A percentile compares a stretch with the other conserved stretches of the same genome.
Evolutionary conservation across 495 filamentous ascomycete genomes (phyloP).

Genomic region (Choiromyces venosus): DNA sequence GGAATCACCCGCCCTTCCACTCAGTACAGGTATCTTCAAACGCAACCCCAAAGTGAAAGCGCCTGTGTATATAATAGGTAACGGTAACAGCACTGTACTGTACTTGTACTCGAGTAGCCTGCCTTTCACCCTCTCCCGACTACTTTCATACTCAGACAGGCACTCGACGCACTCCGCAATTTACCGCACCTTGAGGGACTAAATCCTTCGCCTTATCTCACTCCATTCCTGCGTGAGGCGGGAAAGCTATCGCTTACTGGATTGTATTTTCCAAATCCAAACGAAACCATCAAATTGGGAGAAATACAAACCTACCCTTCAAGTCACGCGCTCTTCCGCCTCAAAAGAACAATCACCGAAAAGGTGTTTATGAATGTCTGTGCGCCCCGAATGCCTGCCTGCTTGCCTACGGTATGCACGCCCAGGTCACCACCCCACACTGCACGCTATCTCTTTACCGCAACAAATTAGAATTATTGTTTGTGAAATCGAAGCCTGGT

Average conservation of each 20-base stretch:
- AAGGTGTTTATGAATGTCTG: not conserved
- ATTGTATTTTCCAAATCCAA: not conserved
- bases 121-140: not conserved
- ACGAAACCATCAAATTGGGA: not conserved
- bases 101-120: not conserved
- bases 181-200: not conserved
- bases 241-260: not conserved
- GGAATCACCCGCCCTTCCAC: not conserved
- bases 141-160: not conserved
- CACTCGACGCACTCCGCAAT: not conserved
- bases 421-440: not conserved
- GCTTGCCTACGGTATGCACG: not conserved
- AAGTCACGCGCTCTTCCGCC: not conserved
- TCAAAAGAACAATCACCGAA: not conserved
- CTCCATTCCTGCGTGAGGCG: not conserved
- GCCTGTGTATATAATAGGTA: no score
- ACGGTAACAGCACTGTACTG: no score
- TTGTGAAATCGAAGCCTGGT: not conserved
- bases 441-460: not conserved
- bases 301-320: not conserved
- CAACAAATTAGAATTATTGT: not conserved
- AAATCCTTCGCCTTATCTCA: not conserved
- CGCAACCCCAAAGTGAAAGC: not conserved
- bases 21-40: not conserved
- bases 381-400: not conserved